Evolutionary conservation across 257 asterid genomes (phyloP), one percentile per base, ranked within the genome.

Genomic region (Solanum corneliomulleri): DNA sequence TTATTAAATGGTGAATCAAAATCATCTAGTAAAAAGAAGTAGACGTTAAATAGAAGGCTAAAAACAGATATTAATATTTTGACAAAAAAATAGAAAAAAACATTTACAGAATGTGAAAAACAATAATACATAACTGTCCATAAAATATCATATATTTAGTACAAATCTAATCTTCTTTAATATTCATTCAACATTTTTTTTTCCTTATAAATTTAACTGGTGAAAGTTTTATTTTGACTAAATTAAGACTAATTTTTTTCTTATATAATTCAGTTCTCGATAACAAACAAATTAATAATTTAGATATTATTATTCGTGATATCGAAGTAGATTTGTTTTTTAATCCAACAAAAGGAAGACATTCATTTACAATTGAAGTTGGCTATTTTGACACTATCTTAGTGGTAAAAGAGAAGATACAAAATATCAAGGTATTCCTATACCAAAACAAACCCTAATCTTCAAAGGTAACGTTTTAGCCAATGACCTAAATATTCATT

Each of bases 381-480:
- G 94, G 96, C 56, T 93, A 90, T 91, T 94, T 94, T 66, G 98
- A 93, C 74, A 90, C 97, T 0, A 89, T 93, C 23, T 47, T 85
- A 6, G 98, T 94, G 85, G 93, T 95, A 92, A 95, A 95, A 89
- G 92, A 93, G 72, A 94, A 92, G 83, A 88, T 93, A 41, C 89
- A 91, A 11, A 90, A 58, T 1, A 89, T 11, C 89, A 82, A 2
- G 91, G 90, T 15, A 90, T 93, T 69, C 97, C 98, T 44, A 52
- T 91, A 27, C 83, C 94, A 52, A 88, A 85, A 27, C 98, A 95
- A 88, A 91, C 93, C 84, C 86, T 94, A 7, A 21, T 85, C 20
- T 94, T 93, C 93, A 91, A 94, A 80, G 93, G 93, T 89, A 78
- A 88, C 6, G 37, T 90, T 52, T 93, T 94, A 25, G 86, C 60